Evolutionary conservation across 2,329 filamentous ascomycete genomes (phyloP), one percentile per base, ranked within the genome.

Genomic region (Metarhizium robertsii): DNA sequence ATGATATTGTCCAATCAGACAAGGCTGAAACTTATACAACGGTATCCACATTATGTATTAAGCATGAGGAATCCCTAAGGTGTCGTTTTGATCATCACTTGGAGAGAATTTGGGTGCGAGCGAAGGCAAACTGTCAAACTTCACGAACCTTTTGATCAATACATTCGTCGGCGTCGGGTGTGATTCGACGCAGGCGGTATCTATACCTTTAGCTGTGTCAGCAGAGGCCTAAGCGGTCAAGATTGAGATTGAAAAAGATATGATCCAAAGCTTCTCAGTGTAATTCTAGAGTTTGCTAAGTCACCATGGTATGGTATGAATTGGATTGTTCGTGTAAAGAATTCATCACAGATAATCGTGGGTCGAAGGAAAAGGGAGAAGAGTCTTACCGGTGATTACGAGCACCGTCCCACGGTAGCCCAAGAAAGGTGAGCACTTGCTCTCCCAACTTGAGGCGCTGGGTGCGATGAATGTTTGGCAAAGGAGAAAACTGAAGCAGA

Each of bases 51-150:
- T 83, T 58, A 67, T 81, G 63, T 83, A 74, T 84, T 84, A 79
- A 78, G 81, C 72, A 82, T 79, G 81, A 84, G 81, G 80, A 84
- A 84, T 84, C 79, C 80, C 79, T 81, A 64, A 78, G 77, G 77
- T 79, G 77, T 81, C 72, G 74, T 71, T 75, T 76, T 75, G 74
- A 75, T 83, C 81, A 84, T 84, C 81, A 83, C 71, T 65, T 69
- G 71, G 68, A 69, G 67, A 54, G 60, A 65, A 60, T 55, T 48
- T 18, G 32, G 13, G 13, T 16, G 30, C 30, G 42, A 4, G 20
- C 7, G 20, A 25, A 18, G 30, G 36, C 25, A 48, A 56, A 25
- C 10, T 16, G 36, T 18, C 5, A 43, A n/a, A 40, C 20, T 14
- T 38, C 30, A 73, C 75, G 49, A 72, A 80, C 79, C 77, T 80